Percentiles rank a stretch among this genome's conserved stretches.
These are phyloP conservation scores for Stephanodiscus triporus DNA, from an alignment of 108 stramenopile species.

Conservation along the genomic window DNA sequence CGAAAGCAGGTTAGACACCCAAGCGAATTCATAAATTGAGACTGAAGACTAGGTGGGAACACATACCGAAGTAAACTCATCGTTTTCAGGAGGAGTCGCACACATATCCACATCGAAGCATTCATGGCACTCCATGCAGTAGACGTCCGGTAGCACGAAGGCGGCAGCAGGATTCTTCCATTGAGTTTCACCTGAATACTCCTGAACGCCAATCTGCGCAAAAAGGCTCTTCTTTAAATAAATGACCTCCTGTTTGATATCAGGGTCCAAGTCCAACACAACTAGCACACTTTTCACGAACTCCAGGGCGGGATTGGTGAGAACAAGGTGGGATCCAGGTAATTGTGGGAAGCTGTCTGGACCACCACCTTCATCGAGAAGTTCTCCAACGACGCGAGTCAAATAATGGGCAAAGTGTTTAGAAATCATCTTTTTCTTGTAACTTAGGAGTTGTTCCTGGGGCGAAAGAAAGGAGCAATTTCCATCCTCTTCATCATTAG, in stretches of 20 bases:
- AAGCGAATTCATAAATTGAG: not conserved
- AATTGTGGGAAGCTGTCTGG: slow-evolving; percentile 58
- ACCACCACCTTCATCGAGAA: slow-evolving; percentile 67
- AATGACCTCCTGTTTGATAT: slow-evolving; percentile 79
- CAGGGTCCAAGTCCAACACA: slow-evolving; percentile 88
- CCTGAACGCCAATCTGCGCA: slow-evolving; percentile 92
- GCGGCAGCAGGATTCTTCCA: slow-evolving; percentile 90
- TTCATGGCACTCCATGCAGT: slow-evolving; percentile 93
- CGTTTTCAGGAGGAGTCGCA: slow-evolving; percentile 65
- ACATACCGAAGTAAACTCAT: slow-evolving; percentile 49
- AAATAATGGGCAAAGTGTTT: slow-evolving; percentile 79
- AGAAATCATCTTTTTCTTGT: slow-evolving; percentile 82
- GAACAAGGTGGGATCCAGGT: slow-evolving; percentile 66
- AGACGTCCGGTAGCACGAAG: slow-evolving; percentile 92
- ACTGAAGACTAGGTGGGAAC: not conserved
- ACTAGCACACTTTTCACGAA: slow-evolving; percentile 91
- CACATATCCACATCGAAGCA: slow-evolving; percentile 94
- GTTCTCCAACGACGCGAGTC: slow-evolving; percentile 81
- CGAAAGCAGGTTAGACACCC: not conserved
- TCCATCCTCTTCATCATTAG: slow-evolving; percentile 31
- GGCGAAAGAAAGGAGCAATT: slow-evolving; percentile 30
- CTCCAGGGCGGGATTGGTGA: slow-evolving; percentile 86
- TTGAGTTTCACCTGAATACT: slow-evolving; percentile 86
- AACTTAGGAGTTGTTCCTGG: slow-evolving; percentile 63
- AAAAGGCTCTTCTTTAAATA: slow-evolving; percentile 86